phyloP scores from a whole-genome alignment of 108 stramenopile genomes.

The Bacterosira constricta region DNA sequence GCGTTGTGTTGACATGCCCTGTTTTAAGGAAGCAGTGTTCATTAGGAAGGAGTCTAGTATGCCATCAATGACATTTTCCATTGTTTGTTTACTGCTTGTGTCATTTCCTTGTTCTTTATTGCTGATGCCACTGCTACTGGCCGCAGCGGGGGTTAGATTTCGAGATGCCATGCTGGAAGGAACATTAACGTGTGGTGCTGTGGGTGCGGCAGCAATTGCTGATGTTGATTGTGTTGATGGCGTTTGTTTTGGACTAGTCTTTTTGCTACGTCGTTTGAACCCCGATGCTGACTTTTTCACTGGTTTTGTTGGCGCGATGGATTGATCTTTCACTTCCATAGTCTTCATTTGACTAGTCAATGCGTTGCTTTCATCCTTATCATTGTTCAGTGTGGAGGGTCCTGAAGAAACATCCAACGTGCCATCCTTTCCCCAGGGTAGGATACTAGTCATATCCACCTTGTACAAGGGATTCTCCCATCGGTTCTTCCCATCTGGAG shows the following conservation, averaged over 20 bases:
- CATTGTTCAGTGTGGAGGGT: neutral
- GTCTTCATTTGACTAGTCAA: slow-evolving; percentile 4
- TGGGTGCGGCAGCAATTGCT: neutral
- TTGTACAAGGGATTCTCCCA: slow-evolving; percentile 88
- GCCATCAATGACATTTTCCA: slow-evolving; percentile 75
- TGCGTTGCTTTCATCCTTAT: neutral
- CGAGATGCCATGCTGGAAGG: slow-evolving; percentile 26
- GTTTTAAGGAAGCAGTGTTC: slow-evolving; percentile 54
- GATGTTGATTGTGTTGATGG: neutral
- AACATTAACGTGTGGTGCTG: slow-evolving; percentile 5
- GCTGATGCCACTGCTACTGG: slow-evolving; percentile 17
- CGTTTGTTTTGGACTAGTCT: slow-evolving; percentile 3
- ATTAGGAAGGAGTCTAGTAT: slow-evolving; percentile 71
- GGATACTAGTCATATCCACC: slow-evolving; percentile 53
- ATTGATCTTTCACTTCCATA: neutral
- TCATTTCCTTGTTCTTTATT: neutral
- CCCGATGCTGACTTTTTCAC: slow-evolving; percentile 29
- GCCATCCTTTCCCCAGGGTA: slow-evolving; percentile 42
- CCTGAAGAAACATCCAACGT: slow-evolving; percentile 1
- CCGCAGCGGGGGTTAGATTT: slow-evolving; percentile 20
- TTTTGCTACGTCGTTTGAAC: slow-evolving; percentile 41
- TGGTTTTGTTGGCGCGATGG: neutral
- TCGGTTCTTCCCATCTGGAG: slow-evolving; percentile 85
- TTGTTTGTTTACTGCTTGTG: neutral
- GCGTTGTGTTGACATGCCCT: slow-evolving; percentile 68